Evolutionary conservation across 2,329 filamentous ascomycete genomes (phyloP), one percentile per base, ranked within the genome.

Genomic region (Juglanconis sp.): DNA sequence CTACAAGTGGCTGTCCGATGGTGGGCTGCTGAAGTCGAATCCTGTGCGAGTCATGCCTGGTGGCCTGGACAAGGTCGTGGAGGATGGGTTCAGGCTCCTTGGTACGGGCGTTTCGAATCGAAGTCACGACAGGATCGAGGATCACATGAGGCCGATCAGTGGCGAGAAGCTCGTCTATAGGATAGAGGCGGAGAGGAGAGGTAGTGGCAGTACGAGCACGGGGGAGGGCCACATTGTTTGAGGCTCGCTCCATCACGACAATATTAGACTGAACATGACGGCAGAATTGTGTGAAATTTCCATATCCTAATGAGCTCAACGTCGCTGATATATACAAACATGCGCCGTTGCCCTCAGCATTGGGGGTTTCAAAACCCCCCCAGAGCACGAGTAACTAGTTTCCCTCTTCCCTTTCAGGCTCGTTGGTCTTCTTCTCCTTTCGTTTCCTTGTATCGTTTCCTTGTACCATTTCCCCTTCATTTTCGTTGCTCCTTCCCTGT

Each of bases 151-250:
- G 1, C 73, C 75, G 0, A 66, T 79, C 1, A 76, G 75, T 57
- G 74, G 67, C 0, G 76, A 79, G 65, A 79, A 78, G 65, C 53
- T 77, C 9, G 70, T 73, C 0, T 73, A 73, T 30, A 57, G n/a
- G 17, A 40, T 65, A 13, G 61, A 57, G 42, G 32, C 48, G 9
- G 57, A 53, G 24, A 46, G 57, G 36, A 53, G 49, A 40, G 53
- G 44, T 5, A 60, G 60, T n/a, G 53, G 44, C 8, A 60, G 60
- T n/a, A 48, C 38, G 17, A 60, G 60, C 32, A 53, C 47, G 8
- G 57, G 60, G 5, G 57, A 60, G 34, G 57, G 53, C 9, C 60
- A 59, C 38, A 60, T 56, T 13, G 53, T 36, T 10, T 62, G 42
- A 53, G 9, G 11, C 1, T 24, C 1, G 36, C 42, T n/a, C 35